Percentiles rank a stretch among this genome's conserved stretches.
Evolutionary conservation across 179 eudicot genomes (phyloP).

Genomic region (Beta macrorhiza): DNA sequence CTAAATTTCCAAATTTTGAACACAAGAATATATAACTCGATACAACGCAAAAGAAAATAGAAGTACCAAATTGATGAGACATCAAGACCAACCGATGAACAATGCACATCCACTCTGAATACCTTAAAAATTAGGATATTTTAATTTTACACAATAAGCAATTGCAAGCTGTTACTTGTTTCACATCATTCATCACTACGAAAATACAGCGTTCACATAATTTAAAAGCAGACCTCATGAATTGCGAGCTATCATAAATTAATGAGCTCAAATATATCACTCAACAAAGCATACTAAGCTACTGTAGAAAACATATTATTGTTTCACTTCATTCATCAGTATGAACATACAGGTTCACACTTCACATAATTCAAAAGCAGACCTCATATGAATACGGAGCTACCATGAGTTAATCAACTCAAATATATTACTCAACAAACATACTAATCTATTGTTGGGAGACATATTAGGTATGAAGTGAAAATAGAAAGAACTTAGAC

Average conservation of each 20-base stretch:
- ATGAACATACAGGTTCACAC: not conserved
- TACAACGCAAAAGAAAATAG: not conserved
- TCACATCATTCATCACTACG: not conserved
- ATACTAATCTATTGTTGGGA: not conserved
- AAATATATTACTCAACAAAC: not conserved
- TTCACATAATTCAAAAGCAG: not conserved
- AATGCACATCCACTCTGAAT: not conserved
- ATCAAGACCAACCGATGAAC: not conserved
- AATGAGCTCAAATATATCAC: not conserved
- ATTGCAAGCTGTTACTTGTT: not conserved
- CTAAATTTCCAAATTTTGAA: slow-evolving; percentile 42
- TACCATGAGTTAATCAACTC: not conserved
- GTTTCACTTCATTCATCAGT: not conserved
- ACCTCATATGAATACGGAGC: not conserved
- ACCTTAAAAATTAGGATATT: not conserved
- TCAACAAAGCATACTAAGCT: not conserved
- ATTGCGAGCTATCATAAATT: not conserved
- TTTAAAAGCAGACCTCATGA: slow-evolving; percentile 8
- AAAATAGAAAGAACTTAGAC: not conserved
- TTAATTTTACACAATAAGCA: not conserved
- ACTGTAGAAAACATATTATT: not conserved
- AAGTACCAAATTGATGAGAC: not conserved
- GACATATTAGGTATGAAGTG: not conserved
- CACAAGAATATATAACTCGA: not conserved
- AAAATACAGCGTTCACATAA: not conserved